Evolutionary conservation across 2,329 filamentous ascomycete genomes (phyloP), one percentile per base, ranked within the genome.

Genomic region (Pseudogymnoascus sp.): DNA sequence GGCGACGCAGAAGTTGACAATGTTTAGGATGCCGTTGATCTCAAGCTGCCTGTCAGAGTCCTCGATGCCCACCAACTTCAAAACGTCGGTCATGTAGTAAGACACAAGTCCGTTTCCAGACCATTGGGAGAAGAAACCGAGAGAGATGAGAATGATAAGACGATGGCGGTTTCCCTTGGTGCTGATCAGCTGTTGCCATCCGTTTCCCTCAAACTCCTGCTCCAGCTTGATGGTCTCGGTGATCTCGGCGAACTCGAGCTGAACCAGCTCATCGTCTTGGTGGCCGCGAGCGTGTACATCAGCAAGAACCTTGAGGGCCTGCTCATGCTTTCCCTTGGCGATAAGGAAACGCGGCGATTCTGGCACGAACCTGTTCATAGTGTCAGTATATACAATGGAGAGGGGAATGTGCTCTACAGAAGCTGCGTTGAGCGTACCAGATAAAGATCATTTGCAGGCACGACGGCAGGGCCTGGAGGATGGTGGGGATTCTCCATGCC

Each of bases 51-150:
- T 71, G 28, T 70, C 69, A 25, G 67, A 62, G 34, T 70, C 65
- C 1, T 63, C 69, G 58, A 75, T 71, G 57, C 73, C 73, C 14
- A 73, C 69, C 3, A 65, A 69, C n/a, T 71, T 63, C 22, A 74
- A 66, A n/a, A 75, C 70, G 7, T 70, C 65, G 18, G 67, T 67
- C 18, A 75, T 69, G 64, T 73, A 74, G 65, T 73, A 79, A 1
- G 74, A 76, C 32, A 78, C 75, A 7, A 80, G 67, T 41, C 76
- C 77, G 64, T 82, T 83, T 35, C 81, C 81, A 60, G 76, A 80
- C 79, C 79, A 84, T 64, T 85, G 82, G 7, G 78, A 79, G 73
- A 84, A 84, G 63, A 82, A 73, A 63, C 81, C 81, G 6, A 80
- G 74, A 20, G 76, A 74, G 57, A 83, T 69, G n/a, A 80, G 72